Percentiles rank a stretch among this genome's conserved stretches.
Conservation (phyloP, 768 basidiomycete species). For the Rhizopogon vesiculosus region DNA sequence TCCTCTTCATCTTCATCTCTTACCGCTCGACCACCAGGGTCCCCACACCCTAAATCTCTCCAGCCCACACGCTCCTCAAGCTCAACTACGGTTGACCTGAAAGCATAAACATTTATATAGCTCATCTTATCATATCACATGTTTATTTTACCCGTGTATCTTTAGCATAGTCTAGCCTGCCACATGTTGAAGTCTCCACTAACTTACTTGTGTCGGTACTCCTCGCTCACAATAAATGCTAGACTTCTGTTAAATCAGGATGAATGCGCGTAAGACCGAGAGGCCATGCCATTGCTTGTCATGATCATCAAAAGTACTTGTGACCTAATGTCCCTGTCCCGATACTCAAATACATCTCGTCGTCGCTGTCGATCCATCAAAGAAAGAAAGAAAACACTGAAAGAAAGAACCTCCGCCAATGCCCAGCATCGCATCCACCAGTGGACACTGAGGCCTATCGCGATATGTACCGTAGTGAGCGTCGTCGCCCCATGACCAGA, state of each 20-base stretch:
- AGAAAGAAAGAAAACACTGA: background rate
- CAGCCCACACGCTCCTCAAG: constrained; percentile 10
- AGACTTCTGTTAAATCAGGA: background rate
- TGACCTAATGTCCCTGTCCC: constrained; percentile 8
- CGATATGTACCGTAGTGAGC: constrained; percentile 14
- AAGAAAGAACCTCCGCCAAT: constrained; percentile 7
- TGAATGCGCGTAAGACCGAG: background rate
- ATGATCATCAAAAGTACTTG: constrained; percentile 3
- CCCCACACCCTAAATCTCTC: constrained; percentile 8
- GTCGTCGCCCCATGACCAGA: constrained; percentile 36
- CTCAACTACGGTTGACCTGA: constrained; percentile 16
- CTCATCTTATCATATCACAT: constrained; percentile 10
- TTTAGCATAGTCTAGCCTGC: constrained; percentile 5
- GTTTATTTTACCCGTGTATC: constrained; percentile 22
- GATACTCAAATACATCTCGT: constrained; percentile 16
- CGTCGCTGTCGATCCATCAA: background rate
- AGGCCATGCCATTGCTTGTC: constrained; percentile 8
- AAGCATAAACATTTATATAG: constrained; percentile 14
- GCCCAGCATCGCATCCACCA: constrained; percentile 16
- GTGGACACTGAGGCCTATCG: constrained; percentile 2
- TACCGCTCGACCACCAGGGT: constrained; percentile 5
- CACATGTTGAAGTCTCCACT: background rate
- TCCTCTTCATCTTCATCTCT: constrained; percentile 7
- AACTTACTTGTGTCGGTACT: constrained; percentile 2
- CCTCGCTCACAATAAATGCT: background rate